Percentiles rank a stretch among this genome's conserved stretches.
phyloP scores from a whole-genome alignment of 169 alveolate genomes.

The Babesia microti region DNA sequence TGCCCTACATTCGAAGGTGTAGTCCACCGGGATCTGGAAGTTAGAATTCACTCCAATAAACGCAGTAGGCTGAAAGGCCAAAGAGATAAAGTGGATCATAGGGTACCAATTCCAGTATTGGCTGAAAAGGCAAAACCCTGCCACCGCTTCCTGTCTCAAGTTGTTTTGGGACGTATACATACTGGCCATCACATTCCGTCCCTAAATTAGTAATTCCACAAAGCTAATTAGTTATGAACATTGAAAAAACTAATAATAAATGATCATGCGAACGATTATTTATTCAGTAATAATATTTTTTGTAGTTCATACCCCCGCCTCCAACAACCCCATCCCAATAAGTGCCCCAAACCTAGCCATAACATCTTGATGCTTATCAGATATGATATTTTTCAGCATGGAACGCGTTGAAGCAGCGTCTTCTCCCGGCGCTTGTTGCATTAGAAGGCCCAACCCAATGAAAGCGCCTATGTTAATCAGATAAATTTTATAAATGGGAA shows the following conservation, averaged over 20 bases:
- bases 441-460: constrained; percentile 71
- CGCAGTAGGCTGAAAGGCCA: constrained; percentile 84
- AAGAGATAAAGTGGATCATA: constrained; percentile 77
- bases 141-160: constrained; percentile 82
- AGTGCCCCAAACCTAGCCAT: constrained; percentile 92
- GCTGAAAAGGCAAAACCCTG: constrained; percentile 84
- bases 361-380: constrained; percentile 89
- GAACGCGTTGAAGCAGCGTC: constrained; percentile 73
- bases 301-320: constrained; percentile 85
- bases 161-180: constrained; percentile 31
- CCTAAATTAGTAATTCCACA: constrained; percentile 1
- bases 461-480: constrained; percentile 64
- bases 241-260: neutral
- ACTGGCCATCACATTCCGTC: constrained; percentile 44
- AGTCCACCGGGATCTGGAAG: constrained; percentile 71
- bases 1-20: constrained; percentile 67
- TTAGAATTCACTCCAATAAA: constrained; percentile 75
- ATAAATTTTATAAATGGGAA: too few species aligned
- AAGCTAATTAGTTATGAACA: neutral
- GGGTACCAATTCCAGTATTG: constrained; percentile 99
- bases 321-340: constrained; percentile 82
- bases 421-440: constrained; percentile 78
- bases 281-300: neutral
- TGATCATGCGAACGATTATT: neutral
- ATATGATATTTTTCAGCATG: constrained; percentile 67